phyloP scores from a whole-genome alignment of 108 stramenopile genomes.

The Aurantiochytrium sp. region DNA sequence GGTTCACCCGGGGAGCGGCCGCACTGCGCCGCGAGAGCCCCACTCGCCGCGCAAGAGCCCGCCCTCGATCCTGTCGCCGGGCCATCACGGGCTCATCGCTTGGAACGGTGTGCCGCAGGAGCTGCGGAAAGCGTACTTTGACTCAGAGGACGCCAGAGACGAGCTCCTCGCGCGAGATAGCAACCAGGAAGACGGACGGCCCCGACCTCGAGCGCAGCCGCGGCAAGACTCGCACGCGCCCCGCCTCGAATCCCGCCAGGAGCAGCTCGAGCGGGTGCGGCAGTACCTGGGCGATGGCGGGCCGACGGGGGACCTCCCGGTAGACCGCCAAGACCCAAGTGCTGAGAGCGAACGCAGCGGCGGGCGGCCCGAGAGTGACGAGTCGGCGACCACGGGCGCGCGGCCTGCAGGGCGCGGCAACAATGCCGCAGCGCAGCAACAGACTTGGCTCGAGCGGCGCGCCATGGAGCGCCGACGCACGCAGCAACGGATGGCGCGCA shows the following conservation, averaged over 20 bases:
- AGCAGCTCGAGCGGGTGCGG: not conserved
- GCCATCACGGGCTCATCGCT: not conserved
- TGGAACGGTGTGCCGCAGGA: not conserved
- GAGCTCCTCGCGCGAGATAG: not conserved
- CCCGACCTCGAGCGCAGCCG: not conserved
- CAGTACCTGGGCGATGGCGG: not conserved
- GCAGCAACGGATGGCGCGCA: not conserved
- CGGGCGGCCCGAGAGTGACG: too few species aligned
- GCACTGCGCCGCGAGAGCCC: not conserved
- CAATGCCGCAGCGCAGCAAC: not conserved
- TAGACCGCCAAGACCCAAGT: too few species aligned
- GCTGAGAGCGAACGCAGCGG: too few species aligned
- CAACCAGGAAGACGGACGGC: not conserved
- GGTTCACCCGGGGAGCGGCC: too few species aligned
- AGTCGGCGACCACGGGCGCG: too few species aligned
- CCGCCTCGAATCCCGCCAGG: not conserved
- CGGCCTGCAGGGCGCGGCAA: too few species aligned
- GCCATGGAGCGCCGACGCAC: not conserved
- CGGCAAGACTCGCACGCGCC: not conserved
- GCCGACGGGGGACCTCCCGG: too few species aligned
- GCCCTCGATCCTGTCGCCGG: not conserved
- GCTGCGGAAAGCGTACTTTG: not conserved
- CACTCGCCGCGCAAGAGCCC: not conserved
- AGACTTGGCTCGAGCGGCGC: not conserved
- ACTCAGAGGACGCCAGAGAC: not conserved